Base-by-base conservation (phyloP, 768 basidiomycete species). In the Pisolithus tinctorius region DNA sequence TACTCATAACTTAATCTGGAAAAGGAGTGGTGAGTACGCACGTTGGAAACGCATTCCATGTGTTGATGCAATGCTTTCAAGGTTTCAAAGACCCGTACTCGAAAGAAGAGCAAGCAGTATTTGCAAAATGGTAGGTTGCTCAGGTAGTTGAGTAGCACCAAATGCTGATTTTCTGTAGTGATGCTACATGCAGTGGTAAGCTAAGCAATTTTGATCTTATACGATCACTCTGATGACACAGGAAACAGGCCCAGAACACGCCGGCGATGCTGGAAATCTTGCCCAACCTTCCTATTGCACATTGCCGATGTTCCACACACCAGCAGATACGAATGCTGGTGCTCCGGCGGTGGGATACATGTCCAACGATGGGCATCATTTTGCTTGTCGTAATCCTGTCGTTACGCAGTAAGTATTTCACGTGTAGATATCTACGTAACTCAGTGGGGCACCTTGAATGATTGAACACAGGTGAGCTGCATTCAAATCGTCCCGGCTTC, bases 61-160 rank as follows among this genome's bases (percentile, higher is more conserved):
- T 11, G 6, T 54, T 17, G 16, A 36, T 26, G 10, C 49, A 10
- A 56, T 44, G 14, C 6, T 48, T 13, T 45, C 11, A 45, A 82
- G 81, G 79, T 5, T 83, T 82, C 69, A 80, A 76, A 66, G 81
- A 83, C 60, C 82, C 81, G 0, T 83, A 83, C 55, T 73, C 80
- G 4, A 71, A 71, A 6, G 79, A 81, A 38, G 80, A 83, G 45
- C 76, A 77, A 57, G 46, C 69, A 0, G 71, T 73, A 47, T 83
- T 82, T 58, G 61, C 69, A 1, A 75, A 75, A 57, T 83, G 81
- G 78, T 79, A 57, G 43, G 73, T 62, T 14, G 46, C 2, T 17
- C 27, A 29, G 9, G 8, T 2, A 10, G 9, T 9, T n/a, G 29
- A 9, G 3, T 27, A 26, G 34, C 4, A 1, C 0, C 5, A 27